These are phyloP conservation scores for Areca catechu DNA, from an alignment of 176 grass and related monocot genomes.

Conservation along the genomic window DNA sequence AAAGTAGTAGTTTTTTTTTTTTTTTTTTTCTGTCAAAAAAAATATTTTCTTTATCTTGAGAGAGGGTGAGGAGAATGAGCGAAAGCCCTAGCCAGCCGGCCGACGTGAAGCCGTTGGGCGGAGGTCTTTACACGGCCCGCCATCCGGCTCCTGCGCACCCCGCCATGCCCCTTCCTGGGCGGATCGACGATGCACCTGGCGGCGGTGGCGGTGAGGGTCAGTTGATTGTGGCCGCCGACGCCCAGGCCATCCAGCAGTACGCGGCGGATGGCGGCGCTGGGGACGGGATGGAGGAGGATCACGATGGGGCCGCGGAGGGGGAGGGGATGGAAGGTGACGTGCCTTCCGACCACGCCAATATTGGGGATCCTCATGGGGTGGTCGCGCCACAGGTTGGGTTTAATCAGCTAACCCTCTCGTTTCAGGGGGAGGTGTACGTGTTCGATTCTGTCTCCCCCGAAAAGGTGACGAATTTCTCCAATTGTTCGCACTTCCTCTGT, in stretches of 20 bases:
- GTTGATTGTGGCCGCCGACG: conserved; percentile 37
- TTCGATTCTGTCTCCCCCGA: conserved; percentile 96
- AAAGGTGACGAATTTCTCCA: conserved; percentile 33
- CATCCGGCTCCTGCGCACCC: conserved; percentile 37
- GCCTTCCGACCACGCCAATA: conserved; percentile 18
- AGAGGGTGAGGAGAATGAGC: conserved; percentile 22
- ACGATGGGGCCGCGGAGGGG: conserved; percentile 25
- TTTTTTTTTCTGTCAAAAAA: too few species aligned
- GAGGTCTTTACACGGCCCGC: too few species aligned
- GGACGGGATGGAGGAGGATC: conserved; percentile 56
- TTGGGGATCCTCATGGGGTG: conserved; percentile 20
- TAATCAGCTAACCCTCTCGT: conserved; percentile 92
- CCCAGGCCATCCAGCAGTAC: conserved; percentile 39
- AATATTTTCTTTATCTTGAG: too few species aligned
- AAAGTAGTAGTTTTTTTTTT: too few species aligned
- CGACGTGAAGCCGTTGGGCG: conserved; percentile 39
- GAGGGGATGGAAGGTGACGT: conserved; percentile 30
- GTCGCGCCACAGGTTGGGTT: conserved; percentile 24
- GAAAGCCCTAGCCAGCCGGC: conserved; percentile 31
- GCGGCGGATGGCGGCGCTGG: conserved; percentile 2
- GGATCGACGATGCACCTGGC: conserved; percentile 5
- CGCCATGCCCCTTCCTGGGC: conserved; percentile 23
- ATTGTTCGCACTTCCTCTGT: background rate
- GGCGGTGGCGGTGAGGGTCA: conserved; percentile 14
- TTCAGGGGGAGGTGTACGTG: conserved; percentile 95